Evolutionary conservation across 352 stramenopile species (phyloP).

Genomic region (Globisporangium camurandrum): DNA sequence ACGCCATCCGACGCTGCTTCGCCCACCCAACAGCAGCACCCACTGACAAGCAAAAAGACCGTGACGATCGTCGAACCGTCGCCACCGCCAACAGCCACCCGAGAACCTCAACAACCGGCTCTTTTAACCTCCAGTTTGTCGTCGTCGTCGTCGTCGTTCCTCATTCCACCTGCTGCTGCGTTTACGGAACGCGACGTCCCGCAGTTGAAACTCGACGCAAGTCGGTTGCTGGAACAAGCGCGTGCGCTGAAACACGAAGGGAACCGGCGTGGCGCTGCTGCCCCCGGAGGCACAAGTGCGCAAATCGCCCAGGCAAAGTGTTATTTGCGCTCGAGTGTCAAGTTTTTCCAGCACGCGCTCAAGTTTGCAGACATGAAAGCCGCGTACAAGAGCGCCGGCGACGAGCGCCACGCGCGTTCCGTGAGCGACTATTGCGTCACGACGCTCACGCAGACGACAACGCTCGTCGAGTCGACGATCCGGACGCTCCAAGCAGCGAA

Average conservation of each 20-base stretch:
- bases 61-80: conserved; percentile 13
- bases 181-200: conserved; percentile 48
- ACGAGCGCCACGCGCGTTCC: conserved; percentile 47
- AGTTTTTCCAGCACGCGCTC: conserved; percentile 81
- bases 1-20: no score
- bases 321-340: conserved; percentile 68
- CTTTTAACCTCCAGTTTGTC: no score
- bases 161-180: conserved; percentile 27
- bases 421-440: conserved; percentile 60
- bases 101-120: no score
- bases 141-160: conserved; percentile 31
- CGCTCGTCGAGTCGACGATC: conserved; percentile 76
- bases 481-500: conserved; percentile 50
- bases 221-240: conserved; percentile 55
- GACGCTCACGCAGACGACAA: conserved; percentile 70
- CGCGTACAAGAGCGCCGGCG: conserved; percentile 63
- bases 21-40: no score
- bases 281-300: conserved; percentile 27
- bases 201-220: conserved; percentile 41
- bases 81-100: no score
- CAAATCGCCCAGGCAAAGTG: conserved; percentile 62
- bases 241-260: conserved; percentile 77
- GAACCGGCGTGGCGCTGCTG: conserved; percentile 41
- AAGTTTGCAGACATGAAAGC: conserved; percentile 74
- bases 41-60: conserved; percentile 16